Evolutionary conservation across 2,329 filamentous ascomycete genomes (phyloP).

Genomic region (Pyrenochaeta sp.): DNA sequence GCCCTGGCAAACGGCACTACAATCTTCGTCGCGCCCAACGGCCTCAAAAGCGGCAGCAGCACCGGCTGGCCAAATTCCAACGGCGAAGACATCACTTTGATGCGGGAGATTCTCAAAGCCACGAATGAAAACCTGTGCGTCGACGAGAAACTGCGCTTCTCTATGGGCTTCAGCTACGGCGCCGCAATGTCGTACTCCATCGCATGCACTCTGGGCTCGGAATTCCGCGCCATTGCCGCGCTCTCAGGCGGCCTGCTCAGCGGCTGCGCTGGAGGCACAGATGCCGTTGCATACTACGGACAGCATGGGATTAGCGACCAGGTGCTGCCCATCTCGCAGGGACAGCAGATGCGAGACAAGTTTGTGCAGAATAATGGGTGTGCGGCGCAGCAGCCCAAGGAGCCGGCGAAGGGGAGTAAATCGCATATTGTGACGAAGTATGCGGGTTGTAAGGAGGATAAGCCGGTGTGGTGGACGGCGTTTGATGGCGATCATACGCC

Average conservation of each 20-base stretch:
- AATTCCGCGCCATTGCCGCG: conserved; percentile 51
- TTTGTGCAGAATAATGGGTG: conserved; percentile 52
- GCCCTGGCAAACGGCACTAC: conserved; percentile 45
- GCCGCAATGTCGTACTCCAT: conserved; percentile 54
- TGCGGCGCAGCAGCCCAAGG: conserved; percentile 17
- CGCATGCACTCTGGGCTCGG: conserved; percentile 51
- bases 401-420: conserved; percentile 21
- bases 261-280: conserved; percentile 43
- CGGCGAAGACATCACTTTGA: conserved; percentile 53
- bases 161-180: conserved; percentile 57
- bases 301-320: conserved; percentile 51
- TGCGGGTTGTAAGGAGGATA: conserved; percentile 41
- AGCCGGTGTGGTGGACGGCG: conserved; percentile 44
- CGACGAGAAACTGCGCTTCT: conserved; percentile 52
- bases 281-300: conserved; percentile 51
- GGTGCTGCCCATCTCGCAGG: conserved; percentile 45
- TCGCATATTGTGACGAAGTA: conserved; percentile 25
- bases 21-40: conserved; percentile 56
- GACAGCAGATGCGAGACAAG: conserved; percentile 48
- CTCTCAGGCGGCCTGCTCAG: conserved; percentile 26
- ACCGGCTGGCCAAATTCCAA: conserved; percentile 55
- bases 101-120: conserved; percentile 49
- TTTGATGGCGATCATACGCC: conserved; percentile 27
- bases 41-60: too few relatives aligned
- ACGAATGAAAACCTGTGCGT: conserved; percentile 54